Percentiles rank a stretch among this genome's conserved stretches.
These are phyloP conservation scores for Glycine soja DNA, from an alignment of 306 rosid genomes.

Conservation along the genomic window DNA sequence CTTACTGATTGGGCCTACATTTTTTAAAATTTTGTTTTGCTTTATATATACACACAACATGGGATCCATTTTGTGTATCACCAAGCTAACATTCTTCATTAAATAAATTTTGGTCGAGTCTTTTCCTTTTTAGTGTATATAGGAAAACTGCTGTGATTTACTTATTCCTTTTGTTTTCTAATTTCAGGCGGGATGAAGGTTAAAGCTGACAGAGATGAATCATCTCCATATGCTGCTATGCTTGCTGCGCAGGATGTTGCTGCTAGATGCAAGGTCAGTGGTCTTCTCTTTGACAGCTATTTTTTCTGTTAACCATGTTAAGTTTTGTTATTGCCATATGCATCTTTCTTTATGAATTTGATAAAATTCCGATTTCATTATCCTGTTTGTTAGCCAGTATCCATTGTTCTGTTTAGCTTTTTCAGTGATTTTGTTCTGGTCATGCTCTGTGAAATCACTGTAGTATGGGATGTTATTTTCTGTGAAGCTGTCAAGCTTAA, in stretches of 20 bases:
- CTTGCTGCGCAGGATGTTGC: conserved; percentile 96
- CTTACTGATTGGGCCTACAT: background rate
- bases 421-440: background rate
- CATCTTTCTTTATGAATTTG: background rate
- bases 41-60: background rate
- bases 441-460: background rate
- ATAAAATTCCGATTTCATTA: background rate
- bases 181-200: conserved; percentile 91
- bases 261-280: conserved; percentile 75
- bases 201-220: conserved; percentile 91
- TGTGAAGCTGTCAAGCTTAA: background rate
- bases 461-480: background rate
- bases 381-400: background rate
- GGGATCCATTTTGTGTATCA: background rate
- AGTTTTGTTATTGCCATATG: no score
- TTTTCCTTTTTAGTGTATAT: background rate
- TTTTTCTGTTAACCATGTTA: background rate
- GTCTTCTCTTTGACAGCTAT: background rate
- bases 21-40: background rate
- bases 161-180: background rate
- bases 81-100: background rate
- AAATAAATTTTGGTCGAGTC: background rate
- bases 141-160: background rate
- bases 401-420: background rate
- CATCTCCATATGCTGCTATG: conserved; percentile 95